phyloP scores from a whole-genome alignment of 306 rosid genomes.

The Sphenostylis stenocarpa region DNA sequence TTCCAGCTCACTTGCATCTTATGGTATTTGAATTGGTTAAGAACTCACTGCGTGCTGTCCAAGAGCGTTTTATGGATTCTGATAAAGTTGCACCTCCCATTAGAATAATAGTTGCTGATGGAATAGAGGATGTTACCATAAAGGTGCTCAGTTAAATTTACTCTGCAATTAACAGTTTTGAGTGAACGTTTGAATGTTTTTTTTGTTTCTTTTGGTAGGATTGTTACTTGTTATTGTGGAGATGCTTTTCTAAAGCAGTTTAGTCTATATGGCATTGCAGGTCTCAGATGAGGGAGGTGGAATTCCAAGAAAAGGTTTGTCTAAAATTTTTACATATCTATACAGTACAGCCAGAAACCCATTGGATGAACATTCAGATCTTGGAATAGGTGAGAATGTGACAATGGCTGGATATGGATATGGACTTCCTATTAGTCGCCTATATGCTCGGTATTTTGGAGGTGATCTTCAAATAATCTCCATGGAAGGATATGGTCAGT shows the following conservation, averaged over 20 bases:
- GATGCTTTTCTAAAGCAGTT: conserved; percentile 10
- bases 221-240: not conserved
- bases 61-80: conserved; percentile 80
- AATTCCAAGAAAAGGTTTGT: conserved; percentile 76
- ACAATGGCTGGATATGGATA: conserved; percentile 97
- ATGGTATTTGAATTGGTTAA: conserved; percentile 98
- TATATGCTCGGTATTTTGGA: conserved; percentile 87
- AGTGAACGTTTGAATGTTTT: too few species aligned
- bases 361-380: conserved; percentile 64
- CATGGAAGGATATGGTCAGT: conserved; percentile 95
- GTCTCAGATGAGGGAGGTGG: conserved; percentile 93
- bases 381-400: conserved; percentile 59
- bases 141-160: conserved; percentile 34
- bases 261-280: conserved; percentile 27
- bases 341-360: conserved; percentile 88
- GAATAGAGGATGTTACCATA: conserved; percentile 89
- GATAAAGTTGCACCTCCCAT: conserved; percentile 74
- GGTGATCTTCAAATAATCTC: conserved; percentile 93
- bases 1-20: conserved; percentile 91
- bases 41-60: conserved; percentile 94
- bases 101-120: conserved; percentile 91
- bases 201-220: not conserved
- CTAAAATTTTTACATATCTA: conserved; percentile 85
- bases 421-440: conserved; percentile 84
- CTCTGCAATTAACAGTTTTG: not conserved